Base-by-base conservation (phyloP, 2,329 filamentous ascomycete species). In the Dendryphion nanum region DNA sequence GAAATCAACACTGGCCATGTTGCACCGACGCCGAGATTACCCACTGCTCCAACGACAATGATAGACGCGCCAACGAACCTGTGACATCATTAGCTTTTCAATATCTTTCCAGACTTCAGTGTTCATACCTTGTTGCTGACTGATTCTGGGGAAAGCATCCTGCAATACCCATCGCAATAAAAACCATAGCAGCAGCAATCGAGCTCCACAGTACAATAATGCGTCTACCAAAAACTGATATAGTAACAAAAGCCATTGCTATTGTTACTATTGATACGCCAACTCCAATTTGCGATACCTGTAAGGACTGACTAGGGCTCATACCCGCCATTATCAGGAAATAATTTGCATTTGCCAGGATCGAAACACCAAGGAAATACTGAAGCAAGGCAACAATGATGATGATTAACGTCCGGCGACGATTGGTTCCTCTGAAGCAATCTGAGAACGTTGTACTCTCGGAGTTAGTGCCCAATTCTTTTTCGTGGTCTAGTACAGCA, bases 1-100 rank as follows among this genome's bases (percentile, higher is more conserved):
- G 84, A 78, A 4, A 93, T 86, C 6, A 94, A 76, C 0, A 86
- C 89, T 68, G 90, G 93, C 63, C 84, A 87, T 6, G 93, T 86
- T 0, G 88, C 90, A 19, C 88, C 88, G 29, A 94, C 87, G 0
- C 85, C 85, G 30, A 89, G 72, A 61, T 93, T 86, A 66, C 93
- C 94, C 57, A 82, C 79, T 28, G 29, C 29, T 13, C 29, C 29
- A 17, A 16, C 10, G 16, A 16, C 13, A 31, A 31, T n/a, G 15
- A 31, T 31, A 12, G 29, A 31, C 10, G 16, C 16, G 10, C 29
- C 29, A 15, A 31, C 16, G 29, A 31, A 31, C 16, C 29, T 31
- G 29, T n/a, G 2, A 31, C 13, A 31, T 14, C 16, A 17, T 31
- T 17, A 31, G 4, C 10, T 16, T 17, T 16, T 8, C 29, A 12